Evolutionary conservation across 2,329 filamentous ascomycete species (phyloP), one percentile per base, ranked within the genome.

Genomic region (Beauveria bassiana): DNA sequence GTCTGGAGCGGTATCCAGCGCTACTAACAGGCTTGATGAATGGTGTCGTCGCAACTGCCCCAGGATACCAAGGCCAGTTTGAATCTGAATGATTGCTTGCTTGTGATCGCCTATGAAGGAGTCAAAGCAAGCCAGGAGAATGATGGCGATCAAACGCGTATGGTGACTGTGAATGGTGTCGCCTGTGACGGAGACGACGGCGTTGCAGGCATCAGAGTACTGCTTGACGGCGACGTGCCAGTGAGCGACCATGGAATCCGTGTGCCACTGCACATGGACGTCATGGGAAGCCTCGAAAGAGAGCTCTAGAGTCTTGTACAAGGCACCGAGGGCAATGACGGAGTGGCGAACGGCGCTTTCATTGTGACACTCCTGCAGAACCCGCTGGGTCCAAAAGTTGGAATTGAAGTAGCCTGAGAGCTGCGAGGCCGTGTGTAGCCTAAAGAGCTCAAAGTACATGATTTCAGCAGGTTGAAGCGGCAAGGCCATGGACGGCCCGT

Each of bases 381-480:
- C 85, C 40, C 81, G 80, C 49, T 79, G 77, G 1, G 79, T 85
- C 86, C 86, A 89, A 68, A 89, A 89, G 1, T 80, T 77, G 22
- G 80, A 82, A 68, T 88, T 83, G 64, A 89, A 89, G 69, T 86
- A 88, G 14, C 86, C 86, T 0, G 86, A 87, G 7, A 89, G 74
- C 67, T 87, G 84, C 52, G 74, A 81, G 1, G 85, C 83, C 0
- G 86, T 87, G 49, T 83, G 82, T 28, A 80, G 75, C 47, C 81
- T 80, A 66, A 88, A 88, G 14, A 87, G 73, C 61, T 85, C 79
- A 67, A 87, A 87, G 66, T 87, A 87, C 54, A 80, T 78, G 20
- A 76, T 78, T 64, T 88, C 85, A 53, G 77, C 74, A 5, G 77
- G 72, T 59, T 75, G 73, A 34, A 86, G 78, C 38, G 14, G 79